phyloP scores from a whole-genome alignment of 1,139 yeast species.

The Yamadazyma atmosphaerica region DNA sequence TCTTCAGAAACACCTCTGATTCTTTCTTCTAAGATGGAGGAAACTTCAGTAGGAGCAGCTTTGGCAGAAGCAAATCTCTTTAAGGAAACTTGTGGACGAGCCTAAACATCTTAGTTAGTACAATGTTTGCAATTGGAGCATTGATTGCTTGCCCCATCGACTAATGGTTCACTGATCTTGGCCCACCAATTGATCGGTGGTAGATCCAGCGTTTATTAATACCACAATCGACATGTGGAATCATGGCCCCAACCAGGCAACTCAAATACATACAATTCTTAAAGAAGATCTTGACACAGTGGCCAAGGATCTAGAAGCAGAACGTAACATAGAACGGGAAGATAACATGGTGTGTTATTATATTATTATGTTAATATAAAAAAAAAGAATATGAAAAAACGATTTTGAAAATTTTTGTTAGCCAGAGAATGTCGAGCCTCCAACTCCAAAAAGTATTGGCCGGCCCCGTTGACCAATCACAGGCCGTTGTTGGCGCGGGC shows the following conservation, averaged over 20 bases:
- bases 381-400: slow-evolving; percentile 13
- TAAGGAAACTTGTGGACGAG: slow-evolving; percentile 70
- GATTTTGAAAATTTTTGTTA: slow-evolving; percentile 18
- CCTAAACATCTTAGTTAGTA: slow-evolving; percentile 37
- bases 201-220: too few species aligned
- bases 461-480: slow-evolving; percentile 1
- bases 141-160: too few species aligned
- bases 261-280: slow-evolving; percentile 61
- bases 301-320: slow-evolving; percentile 76
- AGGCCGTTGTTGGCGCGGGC: neutral
- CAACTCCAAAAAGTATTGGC: slow-evolving; percentile 1
- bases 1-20: slow-evolving; percentile 99
- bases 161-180: too few species aligned
- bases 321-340: slow-evolving; percentile 80
- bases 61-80: slow-evolving; percentile 90
- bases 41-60: slow-evolving; percentile 99
- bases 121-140: neutral
- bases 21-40: slow-evolving; percentile 98
- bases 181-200: neutral
- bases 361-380: slow-evolving; percentile 4
- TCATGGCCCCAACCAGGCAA: too few species aligned
- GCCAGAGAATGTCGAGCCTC: slow-evolving; percentile 5
- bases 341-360: slow-evolving; percentile 49
- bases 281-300: slow-evolving; percentile 58
- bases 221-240: too few species aligned